These are phyloP conservation scores for Cordyceps militaris DNA, from an alignment of 2,329 filamentous ascomycete species.

Conservation along the genomic window DNA sequence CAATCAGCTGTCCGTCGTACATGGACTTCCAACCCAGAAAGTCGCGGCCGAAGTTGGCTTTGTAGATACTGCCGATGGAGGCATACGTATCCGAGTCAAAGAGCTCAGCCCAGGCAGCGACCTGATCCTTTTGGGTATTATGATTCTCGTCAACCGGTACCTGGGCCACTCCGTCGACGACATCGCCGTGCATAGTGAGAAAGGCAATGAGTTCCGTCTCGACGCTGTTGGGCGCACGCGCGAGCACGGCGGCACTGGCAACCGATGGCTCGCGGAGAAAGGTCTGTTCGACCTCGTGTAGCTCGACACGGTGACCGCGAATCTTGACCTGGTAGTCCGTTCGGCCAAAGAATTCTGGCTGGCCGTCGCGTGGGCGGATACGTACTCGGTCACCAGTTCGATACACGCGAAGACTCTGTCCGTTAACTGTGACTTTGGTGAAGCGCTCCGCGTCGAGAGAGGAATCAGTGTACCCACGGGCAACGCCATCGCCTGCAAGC, in stretches of 20 bases:
- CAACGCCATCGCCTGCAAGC: constrained; percentile 19
- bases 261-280: too few species aligned
- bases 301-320: constrained; percentile 25
- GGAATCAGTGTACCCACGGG: constrained; percentile 17
- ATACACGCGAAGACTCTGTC: constrained; percentile 16
- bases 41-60: constrained; percentile 19
- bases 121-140: too few species aligned
- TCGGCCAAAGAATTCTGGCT: constrained; percentile 22
- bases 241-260: constrained; percentile 16
- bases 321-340: constrained; percentile 25
- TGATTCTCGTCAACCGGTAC: too few species aligned
- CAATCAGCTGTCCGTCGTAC: constrained; percentile 23
- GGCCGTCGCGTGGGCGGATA: constrained; percentile 17
- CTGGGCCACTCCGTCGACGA: constrained; percentile 1
- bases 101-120: constrained; percentile 16
- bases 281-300: constrained; percentile 24
- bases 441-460: constrained; percentile 14
- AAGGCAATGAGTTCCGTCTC: too few species aligned
- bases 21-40: constrained; percentile 27
- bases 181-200: constrained; percentile 17
- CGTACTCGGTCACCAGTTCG: constrained; percentile 23
- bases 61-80: constrained; percentile 14
- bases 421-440: constrained; percentile 8
- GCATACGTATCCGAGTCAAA: constrained; percentile 17
- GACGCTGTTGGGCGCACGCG: too few species aligned